Conservation (phyloP, 352 stramenopile species). For the Achlya hypogyna region DNA sequence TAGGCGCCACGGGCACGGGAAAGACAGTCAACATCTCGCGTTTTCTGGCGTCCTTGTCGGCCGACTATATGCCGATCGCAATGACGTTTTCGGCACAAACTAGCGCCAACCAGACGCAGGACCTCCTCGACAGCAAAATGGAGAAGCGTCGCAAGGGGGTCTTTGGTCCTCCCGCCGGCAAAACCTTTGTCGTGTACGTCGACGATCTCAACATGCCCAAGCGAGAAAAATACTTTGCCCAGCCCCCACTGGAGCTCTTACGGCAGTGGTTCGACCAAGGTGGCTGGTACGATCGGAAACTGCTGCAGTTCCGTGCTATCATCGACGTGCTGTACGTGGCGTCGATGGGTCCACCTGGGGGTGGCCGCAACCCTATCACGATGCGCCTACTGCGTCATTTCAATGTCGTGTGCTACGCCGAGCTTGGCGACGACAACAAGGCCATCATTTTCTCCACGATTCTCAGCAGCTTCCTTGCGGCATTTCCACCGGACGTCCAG, state of each 20-base stretch:
- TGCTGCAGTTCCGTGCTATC: conserved; percentile 83
- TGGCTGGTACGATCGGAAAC: conserved; percentile 92
- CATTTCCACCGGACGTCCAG: conserved; percentile 42
- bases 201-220: conserved; percentile 96
- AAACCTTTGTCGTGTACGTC: conserved; percentile 91
- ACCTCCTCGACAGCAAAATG: conserved; percentile 88
- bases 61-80: conserved; percentile 86
- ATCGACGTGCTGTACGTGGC: conserved; percentile 86
- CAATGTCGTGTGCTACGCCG: conserved; percentile 88
- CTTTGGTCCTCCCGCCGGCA: conserved; percentile 85
- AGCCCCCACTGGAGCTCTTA: conserved; percentile 92
- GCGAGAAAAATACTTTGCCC: conserved; percentile 89
- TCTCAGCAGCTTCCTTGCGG: conserved; percentile 72
- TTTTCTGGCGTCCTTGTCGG: conserved; percentile 78
- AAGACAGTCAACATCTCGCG: conserved; percentile 92
- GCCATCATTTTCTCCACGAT: conserved; percentile 90
- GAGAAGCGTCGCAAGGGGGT: conserved; percentile 90
- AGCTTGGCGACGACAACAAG: conserved; percentile 86
- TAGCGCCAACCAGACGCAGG: conserved; percentile 87
- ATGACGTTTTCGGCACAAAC: conserved; percentile 91
- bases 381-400: conserved; percentile 87
- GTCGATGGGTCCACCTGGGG: conserved; percentile 88
- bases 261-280: conserved; percentile 91
- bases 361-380: conserved; percentile 88
- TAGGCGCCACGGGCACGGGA: conserved; percentile 88